Evolutionary conservation across 2,329 filamentous ascomycete genomes (phyloP), one percentile per base, ranked within the genome.

Genomic region (Chrysosporium keratinophilum): DNA sequence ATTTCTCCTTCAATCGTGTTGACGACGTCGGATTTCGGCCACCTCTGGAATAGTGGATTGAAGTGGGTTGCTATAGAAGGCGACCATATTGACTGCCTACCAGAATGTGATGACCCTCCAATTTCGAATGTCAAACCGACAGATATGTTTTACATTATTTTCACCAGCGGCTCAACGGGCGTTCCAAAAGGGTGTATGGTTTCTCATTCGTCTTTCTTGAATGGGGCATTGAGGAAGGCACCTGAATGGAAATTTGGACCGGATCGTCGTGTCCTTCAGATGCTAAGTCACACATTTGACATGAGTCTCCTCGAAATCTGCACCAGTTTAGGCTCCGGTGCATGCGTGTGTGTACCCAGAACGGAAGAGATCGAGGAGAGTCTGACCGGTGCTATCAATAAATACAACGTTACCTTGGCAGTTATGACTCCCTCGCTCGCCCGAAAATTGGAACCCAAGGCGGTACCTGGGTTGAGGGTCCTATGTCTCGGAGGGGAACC

Each of bases 171-270:
- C 0, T 75, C 75, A 1, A 74, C 76, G 1, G 73, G 73, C 45
- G 71, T 70, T 35, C 75, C 77, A 0, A 77, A 78, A 54, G 80
- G 79, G 1, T 74, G 81, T 19, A 74, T 79, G 45, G 78, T 82
- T 57, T 77, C 75, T 3, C 81, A 84, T 59, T 67, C 67, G 0
- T 74, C 78, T 0, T 70, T 82, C 1, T 75, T 77, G 1, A 77
- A 78, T 0, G 70, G 72, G 0, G 73, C 77, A 44, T 59, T 71
- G 1, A 70, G 70, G 0, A 76, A 80, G 56, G 75, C 72, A 0
- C 62, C 68, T 0, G 72, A 74, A 0, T 63, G 79, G 10, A 66
- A 70, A 39, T 53, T 75, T 81, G 31, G 68, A 69, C 14, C 61
- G 67, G 0, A 64, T 69, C 57, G 64, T 12, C 57, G 68, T 20